Evolutionary conservation across 2,329 filamentous ascomycete species (phyloP).

Genomic region (Fusarium sp.): DNA sequence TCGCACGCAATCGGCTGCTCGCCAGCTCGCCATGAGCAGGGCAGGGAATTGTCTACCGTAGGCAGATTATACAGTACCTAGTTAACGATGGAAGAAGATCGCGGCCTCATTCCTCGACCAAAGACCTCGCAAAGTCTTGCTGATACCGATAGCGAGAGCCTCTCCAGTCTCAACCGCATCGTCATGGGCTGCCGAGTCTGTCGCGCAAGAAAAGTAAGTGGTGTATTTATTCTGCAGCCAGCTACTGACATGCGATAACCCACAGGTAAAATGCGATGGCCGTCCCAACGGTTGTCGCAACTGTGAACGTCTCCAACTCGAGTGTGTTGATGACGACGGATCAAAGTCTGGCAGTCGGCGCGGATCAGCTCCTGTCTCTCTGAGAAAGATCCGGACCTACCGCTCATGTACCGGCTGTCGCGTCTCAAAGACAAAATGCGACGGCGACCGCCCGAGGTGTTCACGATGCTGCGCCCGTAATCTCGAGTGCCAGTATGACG

Average conservation of each 20-base stretch:
- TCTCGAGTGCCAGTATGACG: constrained; percentile 57
- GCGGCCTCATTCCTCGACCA: constrained; percentile 23
- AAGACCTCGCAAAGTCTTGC: constrained; percentile 37
- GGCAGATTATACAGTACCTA: neutral
- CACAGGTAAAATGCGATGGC: constrained; percentile 59
- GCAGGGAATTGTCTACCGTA: constrained; percentile 8
- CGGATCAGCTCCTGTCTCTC: constrained; percentile 47
- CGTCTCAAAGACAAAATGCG: constrained; percentile 59
- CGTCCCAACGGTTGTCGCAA: constrained; percentile 59
- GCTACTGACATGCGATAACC: constrained; percentile 34
- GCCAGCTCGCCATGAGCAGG: constrained; percentile 49
- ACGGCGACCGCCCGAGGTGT: constrained; percentile 57
- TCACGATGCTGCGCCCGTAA: constrained; percentile 53
- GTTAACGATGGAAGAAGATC: constrained; percentile 32
- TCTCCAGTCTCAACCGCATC: constrained; percentile 35
- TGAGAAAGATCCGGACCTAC: constrained; percentile 58
- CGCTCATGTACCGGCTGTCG: constrained; percentile 58
- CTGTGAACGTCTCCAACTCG: constrained; percentile 59
- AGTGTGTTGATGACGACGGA: constrained; percentile 56
- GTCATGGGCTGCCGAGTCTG: constrained; percentile 59
- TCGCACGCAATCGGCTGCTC: constrained; percentile 51
- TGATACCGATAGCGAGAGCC: constrained; percentile 32
- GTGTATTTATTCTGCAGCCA: neutral
- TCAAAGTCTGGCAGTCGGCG: constrained; percentile 43
- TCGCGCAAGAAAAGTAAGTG: constrained; percentile 57